phyloP scores from a whole-genome alignment of 2,329 filamentous ascomycete genomes.

The Diaporthe aspalathi region DNA sequence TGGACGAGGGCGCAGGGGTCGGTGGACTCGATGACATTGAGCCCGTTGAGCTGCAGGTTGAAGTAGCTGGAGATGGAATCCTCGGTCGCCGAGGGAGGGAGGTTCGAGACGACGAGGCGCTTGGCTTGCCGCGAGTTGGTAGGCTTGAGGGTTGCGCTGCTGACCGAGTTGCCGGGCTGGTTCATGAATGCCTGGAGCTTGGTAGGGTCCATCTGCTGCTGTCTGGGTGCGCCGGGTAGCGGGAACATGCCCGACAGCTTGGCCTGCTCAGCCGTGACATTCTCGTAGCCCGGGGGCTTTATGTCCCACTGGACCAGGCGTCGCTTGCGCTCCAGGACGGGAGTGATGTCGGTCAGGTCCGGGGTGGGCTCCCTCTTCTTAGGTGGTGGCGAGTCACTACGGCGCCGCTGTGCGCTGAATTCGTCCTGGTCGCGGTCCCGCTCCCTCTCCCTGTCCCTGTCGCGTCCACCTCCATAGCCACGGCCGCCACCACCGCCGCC shows the following conservation, averaged over 20 bases:
- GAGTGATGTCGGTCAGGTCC: conserved; percentile 87
- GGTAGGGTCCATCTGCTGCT: conserved; percentile 94
- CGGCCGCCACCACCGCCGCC: conserved; percentile 55
- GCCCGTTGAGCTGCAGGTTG: conserved; percentile 95
- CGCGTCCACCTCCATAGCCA: conserved; percentile 51
- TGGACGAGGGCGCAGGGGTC: conserved; percentile 90
- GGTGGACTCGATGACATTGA: conserved; percentile 86
- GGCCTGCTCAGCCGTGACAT: conserved; percentile 96
- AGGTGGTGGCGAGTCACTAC: conserved; percentile 82
- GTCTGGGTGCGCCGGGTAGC: conserved; percentile 91
- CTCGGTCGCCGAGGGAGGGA: conserved; percentile 79
- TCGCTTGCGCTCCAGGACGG: conserved; percentile 86
- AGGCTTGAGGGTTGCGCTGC: conserved; percentile 86
- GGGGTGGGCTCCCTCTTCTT: conserved; percentile 97
- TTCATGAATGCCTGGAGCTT: conserved; percentile 97
- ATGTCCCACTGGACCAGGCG: conserved; percentile 99
- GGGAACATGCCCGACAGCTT: conserved; percentile 99
- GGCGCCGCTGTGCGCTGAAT: conserved; percentile 70
- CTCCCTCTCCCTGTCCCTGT: conserved; percentile 53
- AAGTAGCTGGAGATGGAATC: conserved; percentile 86
- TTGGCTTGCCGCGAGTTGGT: conserved; percentile 95
- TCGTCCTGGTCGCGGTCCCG: conserved; percentile 55
- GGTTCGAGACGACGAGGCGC: conserved; percentile 87
- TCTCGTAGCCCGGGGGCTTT: conserved; percentile 97
- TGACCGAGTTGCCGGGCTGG: conserved; percentile 78